Evolutionary conservation across 495 filamentous ascomycete species (phyloP), one percentile per base, ranked within the genome.

Genomic region (Penicillium daleae): DNA sequence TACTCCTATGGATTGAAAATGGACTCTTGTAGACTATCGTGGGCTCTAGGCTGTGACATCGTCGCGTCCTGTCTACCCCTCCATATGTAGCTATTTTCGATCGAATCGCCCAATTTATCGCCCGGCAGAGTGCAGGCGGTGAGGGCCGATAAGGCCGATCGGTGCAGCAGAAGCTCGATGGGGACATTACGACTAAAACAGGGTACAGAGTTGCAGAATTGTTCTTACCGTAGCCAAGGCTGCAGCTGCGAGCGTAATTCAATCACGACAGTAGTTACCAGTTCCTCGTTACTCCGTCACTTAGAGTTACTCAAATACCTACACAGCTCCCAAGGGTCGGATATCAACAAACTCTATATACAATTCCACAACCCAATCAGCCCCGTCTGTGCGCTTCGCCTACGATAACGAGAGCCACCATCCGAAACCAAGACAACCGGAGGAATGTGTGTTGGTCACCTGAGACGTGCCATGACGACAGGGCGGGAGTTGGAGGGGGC

Each of bases 401-500:
- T 17, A 5, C 17, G 35, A 39, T 17, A 39, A 12, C 35, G 10
- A 37, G 9, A 39, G 40, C 40, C 40, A 46, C 46, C 46, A 56
- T 27, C 54, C 54, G 26, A 37, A 42, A 56, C n/a, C n/a, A n/a
- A n/a, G n/a, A n/a, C n/a, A 24, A 26, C 4, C 10, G 54, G 22
- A 40, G 35, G 54, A 59, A 50, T 42, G 49, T 31, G 33, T 6
- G n/a, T n/a, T n/a, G 54, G 55, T 63, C 60, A 57, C 26, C 24
- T 63, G 60, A 52, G 51, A 35, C 56, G 63, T 54, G 33, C 57
- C 26, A 65, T 65, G 63, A 65, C 63, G 63, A 61, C 57, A 46
- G 63, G 62, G 49, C 57, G 56, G 7, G 26, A 27, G 33, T 19
- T 51, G 40, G 35, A 31, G 35, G 2, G 35, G 4, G 21, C 35